phyloP scores from a whole-genome alignment of 371 early-diverging fungal genomes.

The Mucor velutinosus region DNA sequence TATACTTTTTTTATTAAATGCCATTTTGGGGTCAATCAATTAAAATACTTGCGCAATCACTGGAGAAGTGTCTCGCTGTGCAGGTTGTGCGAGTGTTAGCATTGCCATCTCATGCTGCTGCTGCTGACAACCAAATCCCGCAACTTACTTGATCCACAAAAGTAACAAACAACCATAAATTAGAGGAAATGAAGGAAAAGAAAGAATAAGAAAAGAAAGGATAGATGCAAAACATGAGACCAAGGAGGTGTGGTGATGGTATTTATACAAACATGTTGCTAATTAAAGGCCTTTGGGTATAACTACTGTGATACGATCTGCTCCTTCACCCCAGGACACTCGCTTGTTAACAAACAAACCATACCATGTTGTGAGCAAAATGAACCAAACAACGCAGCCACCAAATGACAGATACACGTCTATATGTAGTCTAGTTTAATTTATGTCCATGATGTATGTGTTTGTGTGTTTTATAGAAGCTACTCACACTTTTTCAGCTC shows the following conservation, averaged over 20 bases:
- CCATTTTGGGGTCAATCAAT: background rate
- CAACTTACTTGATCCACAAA: slow-evolving; percentile 24
- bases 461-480: background rate
- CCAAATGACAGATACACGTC: slow-evolving; percentile 54
- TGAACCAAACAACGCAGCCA: slow-evolving; percentile 50
- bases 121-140: background rate
- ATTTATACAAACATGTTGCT: background rate
- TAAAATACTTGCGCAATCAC: slow-evolving; percentile 22
- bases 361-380: slow-evolving; percentile 57
- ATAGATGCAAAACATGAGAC: background rate
- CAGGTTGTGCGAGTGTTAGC: too few relatives aligned
- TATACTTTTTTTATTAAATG: background rate
- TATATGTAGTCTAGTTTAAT: slow-evolving; percentile 16
- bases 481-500: slow-evolving; percentile 54
- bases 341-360: slow-evolving; percentile 58
- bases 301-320: slow-evolving; percentile 60
- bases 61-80: slow-evolving; percentile 19
- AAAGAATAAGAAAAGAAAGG: background rate
- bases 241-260: background rate
- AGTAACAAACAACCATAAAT: slow-evolving; percentile 11
- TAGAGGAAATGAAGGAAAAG: background rate
- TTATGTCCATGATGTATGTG: background rate
- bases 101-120: background rate
- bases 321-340: slow-evolving; percentile 51
- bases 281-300: slow-evolving; percentile 57